phyloP scores from a whole-genome alignment of 441 rosid species.

The Jatropha multifida region DNA sequence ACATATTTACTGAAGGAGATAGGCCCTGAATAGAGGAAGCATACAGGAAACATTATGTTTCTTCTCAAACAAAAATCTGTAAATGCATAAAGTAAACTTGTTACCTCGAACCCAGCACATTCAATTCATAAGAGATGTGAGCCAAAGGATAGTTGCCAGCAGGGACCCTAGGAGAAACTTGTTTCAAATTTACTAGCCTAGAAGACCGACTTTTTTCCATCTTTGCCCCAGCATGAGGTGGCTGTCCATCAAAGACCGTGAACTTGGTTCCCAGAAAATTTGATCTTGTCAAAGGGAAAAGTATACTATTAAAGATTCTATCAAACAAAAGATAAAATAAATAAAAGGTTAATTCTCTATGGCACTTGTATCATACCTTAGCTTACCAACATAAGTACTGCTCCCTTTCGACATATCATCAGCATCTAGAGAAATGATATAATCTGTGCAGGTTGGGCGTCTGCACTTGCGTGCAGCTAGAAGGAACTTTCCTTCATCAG shows the following conservation, averaged over 20 bases:
- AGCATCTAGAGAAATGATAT: conserved; percentile 70
- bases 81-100: background rate
- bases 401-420: conserved; percentile 80
- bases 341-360: background rate
- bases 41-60: background rate
- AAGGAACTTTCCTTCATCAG: conserved; percentile 92
- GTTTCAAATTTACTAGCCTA: conserved; percentile 69
- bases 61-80: background rate
- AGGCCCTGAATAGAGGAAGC: background rate
- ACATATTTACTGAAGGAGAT: background rate
- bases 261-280: conserved; percentile 83
- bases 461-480: conserved; percentile 87
- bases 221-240: conserved; percentile 65
- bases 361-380: conserved; percentile 49
- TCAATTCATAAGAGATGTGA: conserved; percentile 86
- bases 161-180: conserved; percentile 76
- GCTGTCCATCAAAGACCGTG: conserved; percentile 84
- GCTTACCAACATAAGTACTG: conserved; percentile 77
- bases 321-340: conserved; percentile 6
- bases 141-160: conserved; percentile 82
- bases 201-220: conserved; percentile 68
- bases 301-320: conserved; percentile 7
- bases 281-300: conserved; percentile 50
- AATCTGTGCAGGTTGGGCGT: conserved; percentile 94
- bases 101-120: conserved; percentile 95